Evolutionary conservation across 202 grass and related monocot species (phyloP).

Genomic region (Brachypodium distachyon): DNA sequence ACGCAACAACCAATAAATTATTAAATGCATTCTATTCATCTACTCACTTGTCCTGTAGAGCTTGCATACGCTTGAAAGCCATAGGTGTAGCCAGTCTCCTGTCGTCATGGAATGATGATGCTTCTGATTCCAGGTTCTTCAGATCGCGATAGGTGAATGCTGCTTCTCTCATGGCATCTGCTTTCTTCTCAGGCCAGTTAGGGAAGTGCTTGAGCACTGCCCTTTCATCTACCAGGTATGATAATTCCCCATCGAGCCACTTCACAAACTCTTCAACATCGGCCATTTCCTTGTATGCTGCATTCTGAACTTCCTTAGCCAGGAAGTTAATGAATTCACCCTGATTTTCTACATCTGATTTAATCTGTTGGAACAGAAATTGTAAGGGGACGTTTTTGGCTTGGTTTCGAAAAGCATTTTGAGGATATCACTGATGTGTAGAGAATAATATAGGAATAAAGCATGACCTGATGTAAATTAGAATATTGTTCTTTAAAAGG

Average conservation of each 20-base stretch:
- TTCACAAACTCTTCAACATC: conserved; percentile 96
- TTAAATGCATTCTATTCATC: conserved; percentile 16
- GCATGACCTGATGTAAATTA: background rate
- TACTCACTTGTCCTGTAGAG: conserved; percentile 93
- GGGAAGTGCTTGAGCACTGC: conserved; percentile 98
- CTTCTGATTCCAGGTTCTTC: conserved; percentile 81
- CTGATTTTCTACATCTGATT: conserved; percentile 96
- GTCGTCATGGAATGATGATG: conserved; percentile 67
- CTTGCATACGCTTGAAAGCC: conserved; percentile 72
- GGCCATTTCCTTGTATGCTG: conserved; percentile 72
- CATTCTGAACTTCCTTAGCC: conserved; percentile 68
- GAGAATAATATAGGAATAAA: conserved; percentile 12
- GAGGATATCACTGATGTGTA: background rate
- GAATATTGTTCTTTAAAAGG: background rate
- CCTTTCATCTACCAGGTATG: conserved; percentile 92
- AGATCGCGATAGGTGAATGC: conserved; percentile 78
- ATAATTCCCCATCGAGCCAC: conserved; percentile 93
- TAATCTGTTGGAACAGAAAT: conserved; percentile 60
- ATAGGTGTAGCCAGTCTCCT: conserved; percentile 47
- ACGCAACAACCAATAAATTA: background rate
- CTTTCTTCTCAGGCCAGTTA: conserved; percentile 93
- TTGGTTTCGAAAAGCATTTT: conserved; percentile 8
- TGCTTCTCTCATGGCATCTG: conserved; percentile 98
- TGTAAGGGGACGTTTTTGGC: background rate
- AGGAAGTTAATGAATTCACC: conserved; percentile 76